Conservation (phyloP, 805 yeast genomes). For the Ogataea nitratoaversa region DNA sequence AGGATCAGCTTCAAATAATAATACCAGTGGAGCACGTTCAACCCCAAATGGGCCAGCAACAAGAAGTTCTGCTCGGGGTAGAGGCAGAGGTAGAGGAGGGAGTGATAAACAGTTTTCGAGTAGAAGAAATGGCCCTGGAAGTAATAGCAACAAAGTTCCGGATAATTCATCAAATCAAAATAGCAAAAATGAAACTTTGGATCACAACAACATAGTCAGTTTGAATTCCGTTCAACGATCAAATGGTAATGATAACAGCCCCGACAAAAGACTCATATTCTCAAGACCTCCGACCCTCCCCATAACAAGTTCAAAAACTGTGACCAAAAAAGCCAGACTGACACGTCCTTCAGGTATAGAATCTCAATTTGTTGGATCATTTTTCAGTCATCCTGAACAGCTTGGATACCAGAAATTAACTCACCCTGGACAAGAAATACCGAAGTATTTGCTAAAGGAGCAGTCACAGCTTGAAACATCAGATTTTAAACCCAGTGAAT, state of each 20-base stretch:
- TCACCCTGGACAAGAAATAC: conserved; percentile 18
- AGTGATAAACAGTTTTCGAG: neutral
- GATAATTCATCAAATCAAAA: neutral
- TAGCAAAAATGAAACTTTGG: neutral
- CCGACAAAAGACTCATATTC: neutral
- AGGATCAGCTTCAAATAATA: conserved; percentile 1
- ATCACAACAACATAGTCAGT: too few relatives aligned
- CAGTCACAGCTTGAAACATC: conserved; percentile 33
- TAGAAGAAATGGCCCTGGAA: neutral
- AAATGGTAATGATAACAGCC: too few relatives aligned
- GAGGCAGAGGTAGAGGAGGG: conserved; percentile 5
- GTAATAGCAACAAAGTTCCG: neutral
- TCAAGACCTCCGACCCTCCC: neutral
- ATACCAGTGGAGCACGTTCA: neutral
- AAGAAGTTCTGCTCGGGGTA: neutral
- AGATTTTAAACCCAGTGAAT: conserved; percentile 38
- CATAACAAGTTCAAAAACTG: neutral
- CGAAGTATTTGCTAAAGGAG: conserved; percentile 30
- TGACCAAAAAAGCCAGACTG: neutral
- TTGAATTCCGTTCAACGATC: too few relatives aligned
- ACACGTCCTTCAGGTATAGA: conserved; percentile 14
- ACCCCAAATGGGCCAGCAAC: neutral
- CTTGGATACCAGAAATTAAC: conserved; percentile 25
- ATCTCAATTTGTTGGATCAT: conserved; percentile 27
- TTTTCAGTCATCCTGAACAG: conserved; percentile 25